phyloP scores from a whole-genome alignment of 768 basidiomycete species.

The Trametes punicea region DNA sequence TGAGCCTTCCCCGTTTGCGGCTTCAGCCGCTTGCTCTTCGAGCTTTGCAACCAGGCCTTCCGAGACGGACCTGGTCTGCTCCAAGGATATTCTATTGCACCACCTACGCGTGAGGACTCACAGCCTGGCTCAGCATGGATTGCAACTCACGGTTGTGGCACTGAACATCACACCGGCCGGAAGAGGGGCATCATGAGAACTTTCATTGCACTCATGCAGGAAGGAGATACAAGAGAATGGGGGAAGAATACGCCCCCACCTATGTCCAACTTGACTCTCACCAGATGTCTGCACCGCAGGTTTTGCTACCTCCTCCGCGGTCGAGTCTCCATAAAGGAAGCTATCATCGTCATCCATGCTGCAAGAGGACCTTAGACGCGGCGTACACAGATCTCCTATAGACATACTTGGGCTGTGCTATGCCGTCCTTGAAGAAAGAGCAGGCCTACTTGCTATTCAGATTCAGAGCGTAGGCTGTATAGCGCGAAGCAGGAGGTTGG shows the following conservation, averaged over 20 bases:
- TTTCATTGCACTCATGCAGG: slow-evolving; percentile 35
- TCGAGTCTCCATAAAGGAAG: slow-evolving; percentile 32
- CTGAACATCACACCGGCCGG: slow-evolving; percentile 43
- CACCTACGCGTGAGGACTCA: slow-evolving; percentile 22
- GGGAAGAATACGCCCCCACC: slow-evolving; percentile 27
- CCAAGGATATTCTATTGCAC: slow-evolving; percentile 37
- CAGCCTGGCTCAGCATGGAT: slow-evolving; percentile 28
- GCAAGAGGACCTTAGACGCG: neutral
- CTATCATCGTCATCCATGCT: slow-evolving; percentile 32
- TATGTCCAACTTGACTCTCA: slow-evolving; percentile 35
- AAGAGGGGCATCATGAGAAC: slow-evolving; percentile 29
- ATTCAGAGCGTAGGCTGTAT: no score
- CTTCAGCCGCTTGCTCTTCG: slow-evolving; percentile 43
- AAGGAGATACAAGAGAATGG: slow-evolving; percentile 35
- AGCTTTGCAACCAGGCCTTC: slow-evolving; percentile 48
- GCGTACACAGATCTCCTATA: no score
- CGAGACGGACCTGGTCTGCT: slow-evolving; percentile 36
- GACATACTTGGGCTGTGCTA: neutral
- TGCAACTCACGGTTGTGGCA: slow-evolving; percentile 57
- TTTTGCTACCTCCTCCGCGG: slow-evolving; percentile 19
- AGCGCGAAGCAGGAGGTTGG: no score
- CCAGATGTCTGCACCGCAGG: slow-evolving; percentile 38
- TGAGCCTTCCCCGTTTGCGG: slow-evolving; percentile 25
- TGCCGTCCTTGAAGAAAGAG: no score
- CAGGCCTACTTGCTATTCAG: no score